Percentiles rank a stretch among this genome's conserved stretches.
These are phyloP conservation scores for Xylogone sp. DNA, from an alignment of 2,329 filamentous ascomycete species.

Conservation along the genomic window DNA sequence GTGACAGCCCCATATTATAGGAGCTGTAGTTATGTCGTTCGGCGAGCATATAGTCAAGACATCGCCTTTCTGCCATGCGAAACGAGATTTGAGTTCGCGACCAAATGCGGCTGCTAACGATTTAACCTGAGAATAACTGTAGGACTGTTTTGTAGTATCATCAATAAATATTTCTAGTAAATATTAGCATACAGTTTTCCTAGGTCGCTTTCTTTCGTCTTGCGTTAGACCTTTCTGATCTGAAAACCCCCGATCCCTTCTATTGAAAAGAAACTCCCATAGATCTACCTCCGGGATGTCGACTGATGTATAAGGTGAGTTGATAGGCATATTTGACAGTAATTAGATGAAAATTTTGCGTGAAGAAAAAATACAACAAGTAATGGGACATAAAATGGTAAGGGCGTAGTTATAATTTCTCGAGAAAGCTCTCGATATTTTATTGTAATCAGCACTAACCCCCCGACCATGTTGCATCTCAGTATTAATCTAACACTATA, in stretches of 20 bases:
- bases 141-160: slow-evolving; percentile 58
- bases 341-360: too few species aligned
- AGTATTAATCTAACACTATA: too few species aligned
- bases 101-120: slow-evolving; percentile 68
- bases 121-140: slow-evolving; percentile 66
- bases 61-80: slow-evolving; percentile 76
- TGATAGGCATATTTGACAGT: slow-evolving; percentile 22
- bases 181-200: neutral
- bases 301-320: slow-evolving; percentile 60
- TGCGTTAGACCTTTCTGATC: slow-evolving; percentile 65
- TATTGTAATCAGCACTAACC: too few species aligned
- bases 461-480: too few species aligned
- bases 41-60: slow-evolving; percentile 77
- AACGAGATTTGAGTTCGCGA: slow-evolving; percentile 66
- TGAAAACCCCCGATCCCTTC: slow-evolving; percentile 56
- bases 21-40: slow-evolving; percentile 77
- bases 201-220: slow-evolving; percentile 9
- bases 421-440: too few species aligned
- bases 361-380: too few species aligned
- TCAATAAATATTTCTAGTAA: slow-evolving; percentile 10
- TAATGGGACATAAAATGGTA: too few species aligned
- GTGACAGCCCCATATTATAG: slow-evolving; percentile 69
- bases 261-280: slow-evolving; percentile 73
- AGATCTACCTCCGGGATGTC: slow-evolving; percentile 71
- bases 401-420: too few species aligned